Percentiles rank a stretch among this genome's conserved stretches.
These are phyloP conservation scores for Achaetomium macrosporum DNA, from an alignment of 2,329 filamentous ascomycete genomes.

Conservation along the genomic window DNA sequence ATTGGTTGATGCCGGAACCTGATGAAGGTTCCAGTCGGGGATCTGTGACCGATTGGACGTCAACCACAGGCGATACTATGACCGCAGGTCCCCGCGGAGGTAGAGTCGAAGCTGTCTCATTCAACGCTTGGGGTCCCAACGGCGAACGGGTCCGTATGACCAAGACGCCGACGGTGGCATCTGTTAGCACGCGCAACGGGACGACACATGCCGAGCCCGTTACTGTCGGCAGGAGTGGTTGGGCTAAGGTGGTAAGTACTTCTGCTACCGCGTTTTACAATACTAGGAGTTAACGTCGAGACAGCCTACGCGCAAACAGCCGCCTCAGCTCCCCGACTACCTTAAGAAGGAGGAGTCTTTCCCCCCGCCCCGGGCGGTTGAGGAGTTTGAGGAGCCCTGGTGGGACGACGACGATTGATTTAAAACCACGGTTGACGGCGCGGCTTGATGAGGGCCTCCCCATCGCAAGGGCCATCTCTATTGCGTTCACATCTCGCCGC, in stretches of 20 bases:
- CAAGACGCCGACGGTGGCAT: slow-evolving; percentile 13
- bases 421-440: not conserved
- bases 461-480: not conserved
- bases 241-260: slow-evolving; percentile 19
- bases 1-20: slow-evolving; percentile 9
- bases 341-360: slow-evolving; percentile 1
- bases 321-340: slow-evolving; percentile 13
- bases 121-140: slow-evolving; percentile 23
- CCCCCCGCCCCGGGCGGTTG: not conserved
- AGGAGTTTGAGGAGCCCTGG: not conserved
- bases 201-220: not conserved
- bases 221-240: slow-evolving; percentile 10
- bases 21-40: not conserved
- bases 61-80: not conserved
- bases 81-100: not conserved
- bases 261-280: too few species aligned
- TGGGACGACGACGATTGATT: not conserved
- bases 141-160: slow-evolving; percentile 15
- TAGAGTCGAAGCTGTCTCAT: not conserved
- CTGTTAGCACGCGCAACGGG: slow-evolving; percentile 4
- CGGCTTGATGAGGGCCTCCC: not conserved
- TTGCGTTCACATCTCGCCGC: not conserved
- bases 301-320: slow-evolving; percentile 12
- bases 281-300: not conserved
- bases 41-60: not conserved